phyloP scores from a whole-genome alignment of 2,329 filamentous ascomycete genomes.

The Westerdykella ornata region DNA sequence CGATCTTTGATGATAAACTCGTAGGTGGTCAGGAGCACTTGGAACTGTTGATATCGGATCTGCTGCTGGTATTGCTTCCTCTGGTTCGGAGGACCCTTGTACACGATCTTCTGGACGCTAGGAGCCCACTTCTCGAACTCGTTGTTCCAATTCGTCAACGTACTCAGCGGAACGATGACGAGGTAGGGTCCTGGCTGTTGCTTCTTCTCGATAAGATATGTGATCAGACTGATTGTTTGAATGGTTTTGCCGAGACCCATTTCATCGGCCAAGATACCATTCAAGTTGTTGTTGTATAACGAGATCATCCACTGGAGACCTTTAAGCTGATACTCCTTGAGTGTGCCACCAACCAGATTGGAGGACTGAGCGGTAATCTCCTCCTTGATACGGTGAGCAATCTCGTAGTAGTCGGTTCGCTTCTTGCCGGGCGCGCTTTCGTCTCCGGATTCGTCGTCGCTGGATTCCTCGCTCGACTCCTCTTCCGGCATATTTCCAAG shows the following conservation, averaged over 20 bases:
- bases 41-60: slow-evolving; percentile 90
- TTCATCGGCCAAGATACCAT: slow-evolving; percentile 96
- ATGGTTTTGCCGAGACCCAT: slow-evolving; percentile 99
- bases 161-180: slow-evolving; percentile 94
- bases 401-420: slow-evolving; percentile 98
- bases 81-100: slow-evolving; percentile 86
- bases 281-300: slow-evolving; percentile 99
- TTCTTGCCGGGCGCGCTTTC: slow-evolving; percentile 59
- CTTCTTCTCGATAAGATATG: slow-evolving; percentile 95
- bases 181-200: slow-evolving; percentile 85
- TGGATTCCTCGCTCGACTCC: slow-evolving; percentile 43
- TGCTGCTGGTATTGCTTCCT: slow-evolving; percentile 89
- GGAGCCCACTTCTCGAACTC: slow-evolving; percentile 99
- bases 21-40: slow-evolving; percentile 94
- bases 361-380: slow-evolving; percentile 74
- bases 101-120: slow-evolving; percentile 76
- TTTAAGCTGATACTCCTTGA: slow-evolving; percentile 98
- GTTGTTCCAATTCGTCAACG: slow-evolving; percentile 95
- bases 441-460: slow-evolving; percentile 60
- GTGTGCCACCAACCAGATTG: slow-evolving; percentile 81
- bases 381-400: slow-evolving; percentile 93
- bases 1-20: slow-evolving; percentile 99
- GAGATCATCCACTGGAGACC: slow-evolving; percentile 99
- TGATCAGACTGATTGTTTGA: slow-evolving; percentile 95
- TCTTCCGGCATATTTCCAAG: slow-evolving; percentile 51